Percentiles rank a stretch among this genome's conserved stretches.
Conservation (phyloP, 2,329 filamentous ascomycete genomes). For the Camptophora hylomeconis region DNA sequence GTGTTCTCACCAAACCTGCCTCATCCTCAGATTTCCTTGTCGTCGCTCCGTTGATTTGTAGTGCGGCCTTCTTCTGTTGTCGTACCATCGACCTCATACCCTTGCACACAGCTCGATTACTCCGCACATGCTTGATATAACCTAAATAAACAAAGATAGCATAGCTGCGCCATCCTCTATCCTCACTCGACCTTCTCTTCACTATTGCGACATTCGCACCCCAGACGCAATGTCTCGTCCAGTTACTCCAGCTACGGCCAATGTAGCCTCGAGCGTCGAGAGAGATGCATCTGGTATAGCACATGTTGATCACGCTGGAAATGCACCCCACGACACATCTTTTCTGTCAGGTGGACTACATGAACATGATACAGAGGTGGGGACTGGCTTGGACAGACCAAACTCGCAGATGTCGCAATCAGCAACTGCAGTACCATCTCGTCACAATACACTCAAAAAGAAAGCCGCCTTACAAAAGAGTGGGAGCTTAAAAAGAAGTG, state of each 20-base stretch:
- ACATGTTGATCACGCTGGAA: conserved; percentile 24
- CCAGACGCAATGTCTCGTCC: conserved; percentile 17
- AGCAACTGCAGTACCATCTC: conserved; percentile 27
- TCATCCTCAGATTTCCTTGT: too few species aligned
- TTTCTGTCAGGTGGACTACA: conserved; percentile 25
- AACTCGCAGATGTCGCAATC: conserved; percentile 30
- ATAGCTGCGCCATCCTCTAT: background rate
- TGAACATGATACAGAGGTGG: conserved; percentile 18
- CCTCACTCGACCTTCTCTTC: background rate
- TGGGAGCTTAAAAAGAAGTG: conserved; percentile 62
- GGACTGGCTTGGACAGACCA: conserved; percentile 23
- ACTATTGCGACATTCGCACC: too few species aligned
- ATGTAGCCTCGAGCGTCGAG: conserved; percentile 24
- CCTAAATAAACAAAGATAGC: background rate
- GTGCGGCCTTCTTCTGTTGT: too few species aligned
- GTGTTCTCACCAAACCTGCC: too few species aligned
- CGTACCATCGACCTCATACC: too few species aligned
- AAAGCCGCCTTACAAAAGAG: conserved; percentile 64
- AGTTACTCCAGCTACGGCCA: conserved; percentile 19
- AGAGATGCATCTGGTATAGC: conserved; percentile 19
- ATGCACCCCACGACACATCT: conserved; percentile 21
- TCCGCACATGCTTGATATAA: too few species aligned
- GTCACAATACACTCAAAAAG: conserved; percentile 75
- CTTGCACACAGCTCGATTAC: too few species aligned
- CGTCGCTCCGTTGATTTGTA: too few species aligned